Conservation (phyloP, 495 filamentous ascomycete species). For the Trichoderma gamsii region DNA sequence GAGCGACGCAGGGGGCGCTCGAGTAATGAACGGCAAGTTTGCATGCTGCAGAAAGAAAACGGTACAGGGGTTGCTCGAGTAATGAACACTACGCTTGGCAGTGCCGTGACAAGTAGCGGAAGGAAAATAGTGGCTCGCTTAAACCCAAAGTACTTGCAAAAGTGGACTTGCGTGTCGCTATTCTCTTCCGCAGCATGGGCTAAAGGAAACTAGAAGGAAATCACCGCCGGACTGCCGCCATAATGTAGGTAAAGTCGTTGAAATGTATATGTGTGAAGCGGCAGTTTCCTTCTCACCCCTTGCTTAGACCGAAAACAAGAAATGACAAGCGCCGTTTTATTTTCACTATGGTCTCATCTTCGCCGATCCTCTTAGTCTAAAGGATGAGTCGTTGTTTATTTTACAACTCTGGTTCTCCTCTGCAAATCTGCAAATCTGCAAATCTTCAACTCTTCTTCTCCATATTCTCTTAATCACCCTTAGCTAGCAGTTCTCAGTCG, state of each 20-base stretch:
- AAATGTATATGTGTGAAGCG: too few species aligned
- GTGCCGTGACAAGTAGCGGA: too few species aligned
- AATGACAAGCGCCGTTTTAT: constrained; percentile 1
- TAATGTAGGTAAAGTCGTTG: too few species aligned
- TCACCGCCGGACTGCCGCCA: too few species aligned
- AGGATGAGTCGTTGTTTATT: not conserved
- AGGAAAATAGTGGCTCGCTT: too few species aligned
- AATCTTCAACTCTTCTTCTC: not conserved
- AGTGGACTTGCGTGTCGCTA: too few species aligned
- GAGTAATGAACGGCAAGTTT: not conserved
- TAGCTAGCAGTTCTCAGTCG: not conserved
- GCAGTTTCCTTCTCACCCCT: too few species aligned
- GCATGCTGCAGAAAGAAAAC: not conserved
- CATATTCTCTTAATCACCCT: not conserved
- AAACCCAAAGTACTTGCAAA: too few species aligned
- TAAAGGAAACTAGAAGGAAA: too few species aligned
- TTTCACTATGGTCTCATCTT: constrained; percentile 3
- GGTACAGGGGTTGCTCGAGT: not conserved
- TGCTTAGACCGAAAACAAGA: not conserved
- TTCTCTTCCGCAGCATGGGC: too few species aligned
- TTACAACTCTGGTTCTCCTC: not conserved
- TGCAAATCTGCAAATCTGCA: not conserved
- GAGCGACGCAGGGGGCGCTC: not conserved
- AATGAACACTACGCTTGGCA: constrained; percentile 3
- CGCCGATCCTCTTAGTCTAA: not conserved